These are phyloP conservation scores for Steccherinum ochraceum DNA, from an alignment of 768 basidiomycete species.

Conservation along the genomic window DNA sequence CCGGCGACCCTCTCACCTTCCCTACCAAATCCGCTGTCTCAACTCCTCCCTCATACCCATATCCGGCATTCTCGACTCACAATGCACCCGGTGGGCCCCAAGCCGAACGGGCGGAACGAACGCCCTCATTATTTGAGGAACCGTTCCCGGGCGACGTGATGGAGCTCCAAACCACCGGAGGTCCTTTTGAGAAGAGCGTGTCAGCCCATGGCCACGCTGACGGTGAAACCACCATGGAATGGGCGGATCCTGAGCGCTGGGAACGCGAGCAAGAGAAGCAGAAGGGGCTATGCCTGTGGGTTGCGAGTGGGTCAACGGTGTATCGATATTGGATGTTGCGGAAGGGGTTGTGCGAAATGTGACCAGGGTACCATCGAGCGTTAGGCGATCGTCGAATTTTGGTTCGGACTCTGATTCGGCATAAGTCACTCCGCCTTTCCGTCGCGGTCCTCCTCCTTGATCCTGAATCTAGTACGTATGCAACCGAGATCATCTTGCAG, in stretches of 20 bases:
- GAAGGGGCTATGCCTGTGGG: slow-evolving; percentile 43
- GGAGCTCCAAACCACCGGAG: slow-evolving; percentile 41
- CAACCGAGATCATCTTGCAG: too few relatives aligned
- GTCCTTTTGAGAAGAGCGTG: not conserved
- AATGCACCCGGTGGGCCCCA: too few relatives aligned
- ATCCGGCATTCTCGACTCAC: not conserved
- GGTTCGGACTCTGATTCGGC: too few relatives aligned
- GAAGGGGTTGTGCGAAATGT: too few relatives aligned
- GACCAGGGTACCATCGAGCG: too few relatives aligned
- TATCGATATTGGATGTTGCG: slow-evolving; percentile 47
- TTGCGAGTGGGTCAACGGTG: slow-evolving; percentile 37
- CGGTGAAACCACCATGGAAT: too few relatives aligned
- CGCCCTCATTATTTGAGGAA: slow-evolving; percentile 22
- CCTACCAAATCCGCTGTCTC: slow-evolving; percentile 11
- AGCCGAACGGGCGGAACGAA: too few relatives aligned
- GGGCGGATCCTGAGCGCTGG: not conserved
- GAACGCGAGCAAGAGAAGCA: not conserved
- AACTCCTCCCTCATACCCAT: slow-evolving; percentile 4
- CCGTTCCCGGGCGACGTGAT: slow-evolving; percentile 33
- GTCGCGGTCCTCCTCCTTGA: too few relatives aligned
- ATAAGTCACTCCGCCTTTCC: too few relatives aligned
- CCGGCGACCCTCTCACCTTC: slow-evolving; percentile 35
- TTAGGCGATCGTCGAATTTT: too few relatives aligned
- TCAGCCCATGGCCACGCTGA: too few relatives aligned
- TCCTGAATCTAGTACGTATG: too few relatives aligned